Evolutionary conservation across 2,329 filamentous ascomycete species (phyloP), one percentile per base, ranked within the genome.

Genomic region (Colletotrichum tamarilloi): DNA sequence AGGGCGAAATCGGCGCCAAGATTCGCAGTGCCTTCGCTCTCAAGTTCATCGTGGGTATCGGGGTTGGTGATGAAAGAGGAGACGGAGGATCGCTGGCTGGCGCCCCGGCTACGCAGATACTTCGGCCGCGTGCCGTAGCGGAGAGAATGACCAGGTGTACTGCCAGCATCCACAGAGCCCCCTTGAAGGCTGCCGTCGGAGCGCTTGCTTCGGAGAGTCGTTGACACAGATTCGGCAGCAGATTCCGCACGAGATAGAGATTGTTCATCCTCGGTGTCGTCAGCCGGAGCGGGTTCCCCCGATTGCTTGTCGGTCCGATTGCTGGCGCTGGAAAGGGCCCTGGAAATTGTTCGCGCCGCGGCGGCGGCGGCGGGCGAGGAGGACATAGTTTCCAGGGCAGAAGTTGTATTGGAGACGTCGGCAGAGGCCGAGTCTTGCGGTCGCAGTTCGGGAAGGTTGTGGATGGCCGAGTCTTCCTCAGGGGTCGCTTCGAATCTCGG

Each of bases 1-100:
- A 97, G 85, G 28, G 94, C 93, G 82, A 93, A 97, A 81, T 98
- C 95, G 9, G 91, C 91, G 7, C 93, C 86, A 11, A 86, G 78
- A 7, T 86, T 92, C 22, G 94, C 85, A 5, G 93, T 95, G 4
- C 88, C 89, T 76, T 97, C 95, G 78, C 92, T 96, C n/a, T 90
- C 90, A 9, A 85, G 86, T 74, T 94, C 92, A 46, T 91, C 88
- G 57, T 86, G 81, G 5, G 83, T 83, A n/a, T 89, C 88, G 2
- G 85, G 80, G 63, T 88, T 89, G 19, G 87, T 87, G n/a, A 84
- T 79, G 53, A 90, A 87, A 1, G 90, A 92, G 1, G 90, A 92
- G 3, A 88, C 85, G 1, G 90, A 92, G 4, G 90, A 92, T 67
- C 89, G 84, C 76, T 90, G 87, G 78, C 89, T 92, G 46, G 84